Conservation (phyloP, 176 grass and related monocot genomes). For the Zoysia pacifica region DNA sequence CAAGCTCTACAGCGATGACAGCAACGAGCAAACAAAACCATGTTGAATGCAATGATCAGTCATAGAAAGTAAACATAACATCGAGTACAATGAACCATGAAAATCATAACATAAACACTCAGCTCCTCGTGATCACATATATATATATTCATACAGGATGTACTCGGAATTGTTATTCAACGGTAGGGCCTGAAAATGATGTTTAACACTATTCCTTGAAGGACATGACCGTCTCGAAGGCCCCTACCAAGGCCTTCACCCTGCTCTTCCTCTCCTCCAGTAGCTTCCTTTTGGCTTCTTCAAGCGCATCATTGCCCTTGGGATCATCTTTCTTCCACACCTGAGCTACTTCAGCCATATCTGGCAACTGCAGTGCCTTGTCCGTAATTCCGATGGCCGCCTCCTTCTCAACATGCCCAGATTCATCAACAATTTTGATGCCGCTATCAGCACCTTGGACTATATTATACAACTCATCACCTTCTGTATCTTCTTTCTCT, state of each 20-base stretch:
- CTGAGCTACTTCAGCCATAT: neutral
- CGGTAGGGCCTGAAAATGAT: neutral
- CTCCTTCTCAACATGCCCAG: slow-evolving; percentile 27
- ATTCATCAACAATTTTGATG: slow-evolving; percentile 26
- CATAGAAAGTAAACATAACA: slow-evolving; percentile 16
- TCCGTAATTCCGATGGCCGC: slow-evolving; percentile 20
- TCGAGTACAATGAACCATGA: slow-evolving; percentile 27
- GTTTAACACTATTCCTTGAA: slow-evolving; percentile 42
- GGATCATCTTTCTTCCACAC: slow-evolving; percentile 52
- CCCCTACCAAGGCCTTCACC: slow-evolving; percentile 80
- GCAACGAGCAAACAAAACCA: slow-evolving; percentile 16
- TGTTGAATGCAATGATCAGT: slow-evolving; percentile 13
- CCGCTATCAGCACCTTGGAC: slow-evolving; percentile 19
- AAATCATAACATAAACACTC: slow-evolving; percentile 46
- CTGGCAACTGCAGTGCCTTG: neutral
- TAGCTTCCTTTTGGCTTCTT: slow-evolving; percentile 71
- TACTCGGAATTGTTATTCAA: neutral
- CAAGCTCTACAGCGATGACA: slow-evolving; percentile 25
- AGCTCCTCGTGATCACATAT: slow-evolving; percentile 21
- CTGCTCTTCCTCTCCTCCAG: slow-evolving; percentile 75
- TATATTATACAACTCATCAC: slow-evolving; percentile 16
- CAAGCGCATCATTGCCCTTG: slow-evolving; percentile 65
- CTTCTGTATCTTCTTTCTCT: slow-evolving; percentile 14
- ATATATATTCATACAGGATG: slow-evolving; percentile 24
- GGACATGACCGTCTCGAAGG: slow-evolving; percentile 77